phyloP scores from a whole-genome alignment of 1,284 basidiomycete species.

The Marasmius oreades region DNA sequence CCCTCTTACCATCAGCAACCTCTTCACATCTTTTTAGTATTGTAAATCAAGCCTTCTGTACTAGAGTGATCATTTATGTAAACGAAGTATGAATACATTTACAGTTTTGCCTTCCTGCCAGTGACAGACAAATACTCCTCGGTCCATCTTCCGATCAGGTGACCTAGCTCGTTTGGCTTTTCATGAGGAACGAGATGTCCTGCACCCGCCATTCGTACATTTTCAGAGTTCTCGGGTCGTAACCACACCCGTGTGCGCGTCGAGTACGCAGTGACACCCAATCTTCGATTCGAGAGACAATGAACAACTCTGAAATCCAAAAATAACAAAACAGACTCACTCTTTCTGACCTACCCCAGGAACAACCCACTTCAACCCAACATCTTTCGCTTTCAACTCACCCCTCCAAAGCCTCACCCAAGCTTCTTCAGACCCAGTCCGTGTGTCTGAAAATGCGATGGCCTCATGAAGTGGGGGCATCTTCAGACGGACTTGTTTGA shows the following conservation, averaged over 20 bases:
- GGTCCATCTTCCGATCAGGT: not conserved
- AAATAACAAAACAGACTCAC: constrained; percentile 19
- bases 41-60: too few species aligned
- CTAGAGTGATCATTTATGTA: too few species aligned
- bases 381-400: constrained; percentile 38
- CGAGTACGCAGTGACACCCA: constrained; percentile 6
- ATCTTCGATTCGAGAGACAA: not conserved
- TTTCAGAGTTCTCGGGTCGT: constrained; percentile 55
- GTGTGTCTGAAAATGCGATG: constrained; percentile 46
- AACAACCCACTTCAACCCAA: constrained; percentile 55
- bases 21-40: too few species aligned
- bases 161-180: constrained; percentile 37
- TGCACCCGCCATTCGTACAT: constrained; percentile 48
- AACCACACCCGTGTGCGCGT: constrained; percentile 53
- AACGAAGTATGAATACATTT: too few species aligned
- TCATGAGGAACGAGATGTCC: constrained; percentile 60
- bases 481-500: constrained; percentile 46
- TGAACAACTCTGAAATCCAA: not conserved
- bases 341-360: constrained; percentile 39
- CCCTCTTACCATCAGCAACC: too few species aligned
- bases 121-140: not conserved
- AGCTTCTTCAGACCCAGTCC: constrained; percentile 35
- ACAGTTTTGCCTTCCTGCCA: not conserved
- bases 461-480: constrained; percentile 60
- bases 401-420: constrained; percentile 41